Base-by-base conservation (phyloP, 2,329 filamentous ascomycete species). In the Mariannaea sp. region DNA sequence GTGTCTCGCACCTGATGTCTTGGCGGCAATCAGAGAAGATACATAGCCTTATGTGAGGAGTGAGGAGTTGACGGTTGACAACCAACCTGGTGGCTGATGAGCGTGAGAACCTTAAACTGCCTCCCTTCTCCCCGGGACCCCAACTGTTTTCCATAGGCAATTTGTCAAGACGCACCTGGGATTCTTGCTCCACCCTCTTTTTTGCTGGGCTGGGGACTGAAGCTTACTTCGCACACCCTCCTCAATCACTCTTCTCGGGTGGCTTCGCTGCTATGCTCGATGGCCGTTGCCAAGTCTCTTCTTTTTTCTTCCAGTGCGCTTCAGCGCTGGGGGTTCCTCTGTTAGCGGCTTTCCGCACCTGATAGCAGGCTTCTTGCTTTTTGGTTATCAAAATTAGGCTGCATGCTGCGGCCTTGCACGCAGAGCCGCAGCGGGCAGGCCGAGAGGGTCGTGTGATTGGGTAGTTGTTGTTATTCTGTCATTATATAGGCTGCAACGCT, bases 31-130 rank as follows among this genome's bases (percentile, higher is more conserved):
- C n/a, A n/a, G n/a, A n/a, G n/a, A n/a, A n/a, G n/a, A n/a, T n/a
- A n/a, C n/a, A n/a, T n/a, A n/a, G n/a, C n/a, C n/a, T n/a, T n/a
- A n/a, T n/a, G n/a, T n/a, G n/a, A n/a, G n/a, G n/a, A n/a, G n/a
- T n/a, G n/a, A n/a, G n/a, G n/a, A n/a, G n/a, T n/a, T n/a, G 35
- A 52, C 53, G 48, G 16, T 30, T 33, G 42, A 48, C 22, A 48
- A 58, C 47, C 53, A 58, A 49, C 56, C 58, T 24, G 55, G 57
- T 65, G 61, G 61, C 59, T 64, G 49, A 46, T n/a, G 56, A 61
- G 61, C 59, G 64, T 66, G 64, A 66, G 64, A 66, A 66, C 64
- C 64, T 66, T 66, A 66, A 59, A 64, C 61, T 41, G 39, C 54
- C 55, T 54, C 56, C 55, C 62, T 22, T 27, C 35, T 24, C 40